Percentiles rank a stretch among this genome's conserved stretches.
These are phyloP conservation scores for Pythium volutum DNA, from an alignment of 352 stramenopile genomes.

Conservation along the genomic window DNA sequence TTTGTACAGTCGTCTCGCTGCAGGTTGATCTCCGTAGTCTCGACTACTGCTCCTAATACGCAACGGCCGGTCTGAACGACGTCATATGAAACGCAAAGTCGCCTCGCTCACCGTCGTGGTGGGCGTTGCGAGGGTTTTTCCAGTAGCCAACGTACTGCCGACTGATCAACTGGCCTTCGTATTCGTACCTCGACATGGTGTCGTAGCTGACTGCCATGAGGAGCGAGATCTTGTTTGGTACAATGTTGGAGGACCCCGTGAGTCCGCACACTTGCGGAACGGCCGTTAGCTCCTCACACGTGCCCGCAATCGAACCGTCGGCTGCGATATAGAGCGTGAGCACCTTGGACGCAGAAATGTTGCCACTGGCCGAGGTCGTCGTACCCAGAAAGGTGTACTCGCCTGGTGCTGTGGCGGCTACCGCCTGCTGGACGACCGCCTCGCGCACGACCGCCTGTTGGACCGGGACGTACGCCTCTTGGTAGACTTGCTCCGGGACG, in stretches of 20 bases:
- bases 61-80: no score
- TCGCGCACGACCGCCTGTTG: no score
- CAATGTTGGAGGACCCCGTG: not conserved
- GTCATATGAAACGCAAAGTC: not conserved
- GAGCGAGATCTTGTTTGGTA: not conserved
- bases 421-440: no score
- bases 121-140: not conserved
- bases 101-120: not conserved
- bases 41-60: no score
- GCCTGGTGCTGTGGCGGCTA: no score
- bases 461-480: no score
- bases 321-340: not conserved
- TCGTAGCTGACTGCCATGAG: not conserved
- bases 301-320: not conserved
- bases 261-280: conserved; percentile 2
- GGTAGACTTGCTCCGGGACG: no score
- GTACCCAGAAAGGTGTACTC: not conserved
- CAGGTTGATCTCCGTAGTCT: no score
- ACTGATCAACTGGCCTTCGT: no score
- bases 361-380: not conserved
- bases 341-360: not conserved
- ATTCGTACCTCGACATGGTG: no score
- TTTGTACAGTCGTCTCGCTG: no score
- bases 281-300: not conserved
- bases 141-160: not conserved